Evolutionary conservation across 1,284 basidiomycete genomes (phyloP).

Genomic region (Jaminaea rosea): DNA sequence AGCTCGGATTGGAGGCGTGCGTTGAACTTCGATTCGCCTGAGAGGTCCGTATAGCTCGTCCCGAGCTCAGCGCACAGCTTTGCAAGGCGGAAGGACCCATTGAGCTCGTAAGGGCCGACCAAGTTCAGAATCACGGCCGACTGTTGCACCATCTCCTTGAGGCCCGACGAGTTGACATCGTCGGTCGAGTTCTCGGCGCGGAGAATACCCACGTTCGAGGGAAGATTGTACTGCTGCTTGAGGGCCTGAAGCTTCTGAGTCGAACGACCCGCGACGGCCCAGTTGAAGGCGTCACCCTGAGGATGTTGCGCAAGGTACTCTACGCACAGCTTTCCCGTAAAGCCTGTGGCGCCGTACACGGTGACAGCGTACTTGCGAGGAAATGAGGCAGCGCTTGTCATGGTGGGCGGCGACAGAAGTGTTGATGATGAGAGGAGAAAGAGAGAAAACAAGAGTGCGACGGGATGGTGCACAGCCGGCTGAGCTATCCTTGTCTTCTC

Average conservation of each 20-base stretch:
- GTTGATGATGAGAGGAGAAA: too few relatives aligned
- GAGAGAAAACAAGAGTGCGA: too few relatives aligned
- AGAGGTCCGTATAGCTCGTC: constrained; percentile 5
- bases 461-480: too few relatives aligned
- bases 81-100: constrained; percentile 2
- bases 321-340: constrained; percentile 2
- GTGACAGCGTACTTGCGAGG: too few relatives aligned
- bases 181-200: not conserved
- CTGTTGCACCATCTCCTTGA: constrained; percentile 2
- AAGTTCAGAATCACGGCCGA: constrained; percentile 2
- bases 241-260: not conserved
- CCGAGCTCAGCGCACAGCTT: constrained; percentile 1
- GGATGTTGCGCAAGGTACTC: not conserved
- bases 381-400: too few relatives aligned
- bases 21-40: constrained; percentile 6
- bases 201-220: not conserved
- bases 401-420: too few relatives aligned
- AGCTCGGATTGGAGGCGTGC: not conserved
- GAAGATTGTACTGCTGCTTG: not conserved
- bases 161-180: not conserved
- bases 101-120: constrained; percentile 5
- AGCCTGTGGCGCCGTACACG: constrained; percentile 8
- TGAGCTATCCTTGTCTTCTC: too few relatives aligned
- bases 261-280: constrained; percentile 7
- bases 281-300: not conserved